Conservation (phyloP, 2,329 filamentous ascomycete genomes). For the Botryotinia globosa region DNA sequence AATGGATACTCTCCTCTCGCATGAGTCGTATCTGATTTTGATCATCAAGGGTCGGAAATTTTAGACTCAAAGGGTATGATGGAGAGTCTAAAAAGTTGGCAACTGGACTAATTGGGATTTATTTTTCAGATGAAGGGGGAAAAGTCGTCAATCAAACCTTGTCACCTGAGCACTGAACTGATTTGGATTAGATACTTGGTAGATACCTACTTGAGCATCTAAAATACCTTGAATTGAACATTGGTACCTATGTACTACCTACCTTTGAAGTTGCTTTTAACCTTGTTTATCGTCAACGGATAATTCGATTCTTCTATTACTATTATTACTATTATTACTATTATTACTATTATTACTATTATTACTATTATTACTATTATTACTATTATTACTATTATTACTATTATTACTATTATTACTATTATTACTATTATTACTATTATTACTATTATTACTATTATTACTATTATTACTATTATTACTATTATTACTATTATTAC, state of each 20-base stretch:
- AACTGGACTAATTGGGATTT: not conserved
- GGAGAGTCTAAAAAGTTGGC: not conserved
- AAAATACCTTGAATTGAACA: not conserved
- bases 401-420: too few species aligned
- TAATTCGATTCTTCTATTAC: not conserved
- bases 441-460: too few species aligned
- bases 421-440: too few species aligned
- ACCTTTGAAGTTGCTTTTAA: not conserved
- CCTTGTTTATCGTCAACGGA: not conserved
- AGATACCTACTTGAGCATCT: not conserved
- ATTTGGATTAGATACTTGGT: not conserved
- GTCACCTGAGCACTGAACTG: not conserved
- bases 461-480: too few species aligned
- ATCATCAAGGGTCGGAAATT: not conserved
- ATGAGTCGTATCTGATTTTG: not conserved
- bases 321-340: not conserved
- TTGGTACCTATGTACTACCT: too few species aligned
- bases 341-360: too few species aligned
- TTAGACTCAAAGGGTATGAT: constrained; percentile 2
- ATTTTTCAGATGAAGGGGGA: not conserved
- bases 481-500: too few species aligned
- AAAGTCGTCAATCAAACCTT: not conserved
- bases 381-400: too few species aligned
- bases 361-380: too few species aligned
- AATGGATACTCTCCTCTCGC: not conserved